Evolutionary conservation across 176 grass and related monocot genomes (phyloP).

Genomic region (Poa pratensis): DNA sequence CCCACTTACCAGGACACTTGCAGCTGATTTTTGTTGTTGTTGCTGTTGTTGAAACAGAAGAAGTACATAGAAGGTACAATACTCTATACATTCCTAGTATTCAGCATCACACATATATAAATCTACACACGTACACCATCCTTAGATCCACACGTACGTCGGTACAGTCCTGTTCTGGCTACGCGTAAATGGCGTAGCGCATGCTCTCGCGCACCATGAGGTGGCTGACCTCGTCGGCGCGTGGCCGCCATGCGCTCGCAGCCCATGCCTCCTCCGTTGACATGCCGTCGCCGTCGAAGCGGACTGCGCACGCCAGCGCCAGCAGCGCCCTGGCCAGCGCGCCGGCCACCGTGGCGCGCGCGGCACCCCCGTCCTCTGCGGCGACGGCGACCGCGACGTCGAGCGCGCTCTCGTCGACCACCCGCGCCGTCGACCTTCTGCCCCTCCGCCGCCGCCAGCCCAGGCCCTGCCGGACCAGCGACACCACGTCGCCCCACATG

Average conservation of each 20-base stretch:
- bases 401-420: constrained; percentile 64
- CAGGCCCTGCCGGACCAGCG: constrained; percentile 47
- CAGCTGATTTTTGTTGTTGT: not conserved
- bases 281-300: constrained; percentile 52
- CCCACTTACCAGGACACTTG: constrained; percentile 2
- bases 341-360: not conserved
- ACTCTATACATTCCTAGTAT: too few relatives aligned
- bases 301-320: constrained; percentile 51
- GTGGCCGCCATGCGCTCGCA: constrained; percentile 50
- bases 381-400: not conserved
- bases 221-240: constrained; percentile 68
- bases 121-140: not conserved
- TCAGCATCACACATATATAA: not conserved
- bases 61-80: too few relatives aligned
- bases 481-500: constrained; percentile 53
- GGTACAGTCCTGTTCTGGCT: constrained; percentile 13
- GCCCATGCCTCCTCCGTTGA: constrained; percentile 53
- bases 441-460: constrained; percentile 41
- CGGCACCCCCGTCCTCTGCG: not conserved
- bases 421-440: constrained; percentile 48
- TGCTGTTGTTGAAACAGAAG: too few relatives aligned
- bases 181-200: constrained; percentile 78
- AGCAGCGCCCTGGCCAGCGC: constrained; percentile 55
- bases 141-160: not conserved
- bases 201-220: constrained; percentile 81